Conservation (phyloP, 2,329 filamentous ascomycete genomes). For the Pseudogymnoascus sp. region DNA sequence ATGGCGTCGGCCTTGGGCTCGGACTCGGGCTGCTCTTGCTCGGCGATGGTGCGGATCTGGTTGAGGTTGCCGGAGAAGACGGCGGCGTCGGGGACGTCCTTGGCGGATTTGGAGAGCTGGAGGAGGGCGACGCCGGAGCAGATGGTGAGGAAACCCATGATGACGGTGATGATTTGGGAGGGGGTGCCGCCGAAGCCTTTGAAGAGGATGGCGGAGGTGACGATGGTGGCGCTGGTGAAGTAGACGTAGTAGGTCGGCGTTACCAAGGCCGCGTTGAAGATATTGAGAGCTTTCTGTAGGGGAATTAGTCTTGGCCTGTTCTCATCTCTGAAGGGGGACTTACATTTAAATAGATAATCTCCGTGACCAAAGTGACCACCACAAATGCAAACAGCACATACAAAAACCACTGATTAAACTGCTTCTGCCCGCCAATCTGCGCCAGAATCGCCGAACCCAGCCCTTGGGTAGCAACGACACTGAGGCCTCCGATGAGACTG, state of each 20-base stretch:
- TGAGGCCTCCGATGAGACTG: conserved; percentile 87
- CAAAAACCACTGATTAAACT: conserved; percentile 97
- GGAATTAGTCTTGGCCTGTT: neutral
- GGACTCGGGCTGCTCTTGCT: conserved; percentile 91
- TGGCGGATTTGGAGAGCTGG: conserved; percentile 95
- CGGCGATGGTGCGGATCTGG: conserved; percentile 88
- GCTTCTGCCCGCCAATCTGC: conserved; percentile 68
- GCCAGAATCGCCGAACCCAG: conserved; percentile 85
- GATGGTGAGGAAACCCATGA: conserved; percentile 89
- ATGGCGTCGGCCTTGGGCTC: conserved; percentile 96
- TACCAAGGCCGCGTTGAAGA: conserved; percentile 94
- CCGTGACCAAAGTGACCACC: conserved; percentile 75
- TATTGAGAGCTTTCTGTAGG: conserved; percentile 88
- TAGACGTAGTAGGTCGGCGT: conserved; percentile 98
- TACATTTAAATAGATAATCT: conserved; percentile 94
- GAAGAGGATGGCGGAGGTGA: conserved; percentile 88
- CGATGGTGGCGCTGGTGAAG: conserved; percentile 91
- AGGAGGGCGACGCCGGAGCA: conserved; percentile 86
- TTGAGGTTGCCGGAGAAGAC: conserved; percentile 90
- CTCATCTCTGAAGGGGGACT: conserved; percentile 33
- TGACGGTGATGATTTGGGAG: conserved; percentile 73
- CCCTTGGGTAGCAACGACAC: conserved; percentile 90
- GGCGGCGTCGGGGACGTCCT: conserved; percentile 88
- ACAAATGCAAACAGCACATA: conserved; percentile 91
- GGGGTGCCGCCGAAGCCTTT: conserved; percentile 84